phyloP scores from a whole-genome alignment of 257 asterid genomes.

The Gynochthodes officinalis region DNA sequence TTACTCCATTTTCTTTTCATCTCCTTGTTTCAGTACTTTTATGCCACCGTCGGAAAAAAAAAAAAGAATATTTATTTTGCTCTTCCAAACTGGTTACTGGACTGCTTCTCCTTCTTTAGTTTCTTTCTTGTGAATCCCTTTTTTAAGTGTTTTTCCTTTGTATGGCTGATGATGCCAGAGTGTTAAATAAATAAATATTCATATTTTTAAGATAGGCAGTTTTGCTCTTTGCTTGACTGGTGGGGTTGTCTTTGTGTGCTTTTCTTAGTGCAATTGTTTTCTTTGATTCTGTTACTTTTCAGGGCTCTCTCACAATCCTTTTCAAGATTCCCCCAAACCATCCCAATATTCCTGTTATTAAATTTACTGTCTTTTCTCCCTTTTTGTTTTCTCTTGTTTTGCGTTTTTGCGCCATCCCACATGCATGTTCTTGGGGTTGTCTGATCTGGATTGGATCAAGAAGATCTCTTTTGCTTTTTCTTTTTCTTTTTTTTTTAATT shows the following conservation, averaged over 20 bases:
- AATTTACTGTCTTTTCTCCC: constrained; percentile 10
- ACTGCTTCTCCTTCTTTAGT: neutral
- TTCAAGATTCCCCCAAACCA: constrained; percentile 26
- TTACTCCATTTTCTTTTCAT: neutral
- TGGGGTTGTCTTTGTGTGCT: constrained; percentile 26
- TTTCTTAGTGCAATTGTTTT: constrained; percentile 20
- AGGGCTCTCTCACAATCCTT: constrained; percentile 15
- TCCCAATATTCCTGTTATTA: constrained; percentile 10
- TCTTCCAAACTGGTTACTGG: constrained; percentile 7
- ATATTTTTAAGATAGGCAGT: constrained; percentile 9
- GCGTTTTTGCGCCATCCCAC: constrained; percentile 34
- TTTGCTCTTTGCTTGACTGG: constrained; percentile 38
- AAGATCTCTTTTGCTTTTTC: constrained; percentile 28
- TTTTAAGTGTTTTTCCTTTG: neutral
- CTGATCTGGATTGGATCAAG: constrained; percentile 70
- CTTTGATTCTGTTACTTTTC: constrained; percentile 32
- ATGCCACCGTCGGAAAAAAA: neutral
- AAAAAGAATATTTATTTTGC: neutral
- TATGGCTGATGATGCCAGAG: neutral
- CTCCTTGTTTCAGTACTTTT: neutral
- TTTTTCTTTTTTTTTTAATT: constrained; percentile 2
- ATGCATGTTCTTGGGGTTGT: constrained; percentile 45
- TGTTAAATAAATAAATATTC: constrained; percentile 2
- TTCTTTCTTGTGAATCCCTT: constrained; percentile 13
- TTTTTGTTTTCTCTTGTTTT: constrained; percentile 19